These are phyloP conservation scores for Talinum fruticosum DNA, from an alignment of 148 eudicot species.

Conservation along the genomic window DNA sequence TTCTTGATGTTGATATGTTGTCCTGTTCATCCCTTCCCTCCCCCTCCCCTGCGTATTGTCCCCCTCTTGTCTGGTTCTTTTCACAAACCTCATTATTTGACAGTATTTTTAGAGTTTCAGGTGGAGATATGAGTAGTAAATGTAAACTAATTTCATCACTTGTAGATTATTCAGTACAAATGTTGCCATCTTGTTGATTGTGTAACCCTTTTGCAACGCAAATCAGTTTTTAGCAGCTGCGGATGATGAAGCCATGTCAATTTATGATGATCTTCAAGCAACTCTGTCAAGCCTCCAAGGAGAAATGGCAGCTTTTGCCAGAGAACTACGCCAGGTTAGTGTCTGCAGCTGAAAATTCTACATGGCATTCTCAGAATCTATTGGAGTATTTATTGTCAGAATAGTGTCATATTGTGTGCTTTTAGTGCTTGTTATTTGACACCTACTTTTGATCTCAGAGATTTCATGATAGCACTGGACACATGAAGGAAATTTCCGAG, in stretches of 20 bases:
- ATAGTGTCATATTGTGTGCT: not conserved
- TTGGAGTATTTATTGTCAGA: not conserved
- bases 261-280: constrained; percentile 80
- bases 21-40: not conserved
- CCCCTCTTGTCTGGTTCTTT: not conserved
- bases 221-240: constrained; percentile 61
- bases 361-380: not conserved
- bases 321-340: constrained; percentile 85
- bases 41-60: not conserved
- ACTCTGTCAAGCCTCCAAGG: constrained; percentile 72
- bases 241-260: constrained; percentile 53
- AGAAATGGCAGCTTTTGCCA: constrained; percentile 78
- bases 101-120: too few relatives aligned
- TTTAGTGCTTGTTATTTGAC: not conserved
- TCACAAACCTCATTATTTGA: not conserved
- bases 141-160: not conserved
- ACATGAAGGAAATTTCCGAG: constrained; percentile 58
- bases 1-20: not conserved
- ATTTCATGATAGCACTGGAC: constrained; percentile 54
- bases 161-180: not conserved
- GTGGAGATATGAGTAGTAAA: too few relatives aligned
- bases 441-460: constrained; percentile 44
- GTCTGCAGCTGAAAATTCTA: not conserved
- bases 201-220: not conserved
- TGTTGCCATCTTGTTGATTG: not conserved